Evolutionary conservation across 31 red algal species (phyloP), one percentile per base, ranked within the genome.

Genomic region (Porphyra umbilicalis): DNA sequence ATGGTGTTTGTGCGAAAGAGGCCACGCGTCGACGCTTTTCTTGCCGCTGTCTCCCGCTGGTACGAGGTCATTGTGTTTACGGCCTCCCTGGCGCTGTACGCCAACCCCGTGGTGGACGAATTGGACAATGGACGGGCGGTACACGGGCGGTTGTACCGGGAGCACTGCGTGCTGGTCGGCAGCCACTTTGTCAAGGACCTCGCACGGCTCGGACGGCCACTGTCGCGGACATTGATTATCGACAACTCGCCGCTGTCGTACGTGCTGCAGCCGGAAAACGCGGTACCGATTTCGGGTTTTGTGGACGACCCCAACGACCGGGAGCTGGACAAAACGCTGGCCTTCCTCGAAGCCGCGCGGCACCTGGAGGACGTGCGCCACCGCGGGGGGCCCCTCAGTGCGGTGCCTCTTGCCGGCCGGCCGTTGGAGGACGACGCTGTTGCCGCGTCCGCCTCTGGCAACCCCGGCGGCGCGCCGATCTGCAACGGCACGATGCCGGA

Each of bases 51-150:
- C 36, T 84, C 85, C 38, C 79, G 87, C 29, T 86, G 77, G 84
- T 98, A 82, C 79, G 95, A 98, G 85, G 85, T 98, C 32, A 88
- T 98, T 35, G 85, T 98, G 8, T 98, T 98, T 79, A 98, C 95
- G 2, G 95, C 95, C 18, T 95, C 92, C 11, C 89, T 90, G 0
- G 81, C 86, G 9, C 82, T 92, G 79, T 98, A 98, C 77, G 95
- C 95, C n/a, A 88, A 98, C 83, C 89, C 89, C 0, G 85, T 98
- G 25, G 77, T 98, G 85, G 90, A 95, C 77, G 68, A 87, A 77
- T 82, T 98, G 25, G 95, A 98, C 77, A 91, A 91, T 10, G 68
- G 85, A 31, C 40, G 76, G 11, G 36, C 80, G 75, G 83, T 95
- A 15, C 57, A 83, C 78, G 81, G 88, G 35, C 79, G 95, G 38